Base-by-base conservation (phyloP, 129 eudicot genomes). In the Helianthus annuus region DNA sequence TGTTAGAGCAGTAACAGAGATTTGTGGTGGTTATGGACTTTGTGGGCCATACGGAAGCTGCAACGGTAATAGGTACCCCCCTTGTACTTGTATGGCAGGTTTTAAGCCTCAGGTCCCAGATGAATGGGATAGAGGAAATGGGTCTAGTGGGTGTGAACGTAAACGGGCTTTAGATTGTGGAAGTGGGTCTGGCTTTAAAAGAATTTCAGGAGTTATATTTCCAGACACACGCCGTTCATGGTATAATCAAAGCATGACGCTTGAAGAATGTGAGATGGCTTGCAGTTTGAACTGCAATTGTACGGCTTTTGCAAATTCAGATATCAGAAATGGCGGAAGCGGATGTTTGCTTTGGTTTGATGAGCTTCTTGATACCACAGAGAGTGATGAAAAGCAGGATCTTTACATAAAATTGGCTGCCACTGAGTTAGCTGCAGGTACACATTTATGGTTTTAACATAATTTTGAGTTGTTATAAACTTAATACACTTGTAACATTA, bases 291-390 rank as follows among this genome's bases (percentile, higher is more conserved):
- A 82, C 29, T 78, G 83, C 66, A 44, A 22, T 6, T 82, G 83
- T 52, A 61, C 54, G 0, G 75, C 75, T 2, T 70, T 19, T 70
- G 55, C 75, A 19, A 70, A 70, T 70, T 46, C 73, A 53, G 40
- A 82, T 19, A 53, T 73, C 58, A 61, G 68, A 46, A 46, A 54
- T 13, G 73, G 79, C 4, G 82, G 79, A 38, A 63, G 51, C 9
- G 86, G 83, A 45, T 82, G 86, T 65, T 71, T 82, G 76, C 17
- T 38, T 36, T 82, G 86, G 86, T 64, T 78, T 78, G 77, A 19
- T 40, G 59, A 68, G 29, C 53, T 82, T 22, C 63, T 73, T 17
- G 86, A 82, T 38, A 52, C 78, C 11, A 51, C 62, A 46, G 63
- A 58, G 52, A 68, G 40, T 40, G 24, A 53, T 11, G 61, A 53